Percentiles rank a stretch among this genome's conserved stretches.
These are phyloP conservation scores for Pharnaceum exiguum DNA, from an alignment of 148 eudicot species.

Conservation along the genomic window DNA sequence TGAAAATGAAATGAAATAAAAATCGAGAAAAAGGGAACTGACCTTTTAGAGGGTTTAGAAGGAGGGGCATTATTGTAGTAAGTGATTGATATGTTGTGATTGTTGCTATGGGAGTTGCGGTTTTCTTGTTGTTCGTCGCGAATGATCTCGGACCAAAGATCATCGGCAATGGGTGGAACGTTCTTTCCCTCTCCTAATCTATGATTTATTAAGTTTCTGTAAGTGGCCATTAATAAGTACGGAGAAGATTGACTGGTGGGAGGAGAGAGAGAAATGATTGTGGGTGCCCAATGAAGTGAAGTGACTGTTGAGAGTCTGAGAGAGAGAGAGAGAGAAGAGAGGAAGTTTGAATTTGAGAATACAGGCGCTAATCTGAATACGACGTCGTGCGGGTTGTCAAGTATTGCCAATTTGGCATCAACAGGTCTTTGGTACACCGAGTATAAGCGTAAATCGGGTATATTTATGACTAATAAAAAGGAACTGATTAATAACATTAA, in stretches of 20 bases:
- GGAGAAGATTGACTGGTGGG: too few relatives aligned
- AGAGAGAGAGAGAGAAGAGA: not conserved
- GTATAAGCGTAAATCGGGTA: too few relatives aligned
- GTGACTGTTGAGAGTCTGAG: not conserved
- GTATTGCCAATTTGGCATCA: too few relatives aligned
- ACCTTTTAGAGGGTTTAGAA: slow-evolving; percentile 6
- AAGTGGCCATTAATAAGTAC: not conserved
- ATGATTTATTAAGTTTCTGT: slow-evolving; percentile 17
- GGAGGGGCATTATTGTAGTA: slow-evolving; percentile 3
- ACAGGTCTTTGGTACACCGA: too few relatives aligned
- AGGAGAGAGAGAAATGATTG: too few relatives aligned
- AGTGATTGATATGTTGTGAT: slow-evolving; percentile 12
- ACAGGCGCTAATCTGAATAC: too few relatives aligned
- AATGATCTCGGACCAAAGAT: slow-evolving; percentile 15
- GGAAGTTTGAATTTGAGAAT: too few relatives aligned
- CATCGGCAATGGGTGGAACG: slow-evolving; percentile 10
- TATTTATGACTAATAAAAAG: too few relatives aligned
- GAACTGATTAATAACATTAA: too few relatives aligned
- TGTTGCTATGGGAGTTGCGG: not conserved
- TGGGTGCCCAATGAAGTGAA: too few relatives aligned
- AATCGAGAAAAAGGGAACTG: not conserved
- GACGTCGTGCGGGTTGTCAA: too few relatives aligned
- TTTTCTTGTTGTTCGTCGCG: slow-evolving; percentile 10
- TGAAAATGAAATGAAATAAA: not conserved
- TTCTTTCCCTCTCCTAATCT: slow-evolving; percentile 20